phyloP scores from a whole-genome alignment of 1,139 yeast species.

The Debaryomyces psychrophilus region DNA sequence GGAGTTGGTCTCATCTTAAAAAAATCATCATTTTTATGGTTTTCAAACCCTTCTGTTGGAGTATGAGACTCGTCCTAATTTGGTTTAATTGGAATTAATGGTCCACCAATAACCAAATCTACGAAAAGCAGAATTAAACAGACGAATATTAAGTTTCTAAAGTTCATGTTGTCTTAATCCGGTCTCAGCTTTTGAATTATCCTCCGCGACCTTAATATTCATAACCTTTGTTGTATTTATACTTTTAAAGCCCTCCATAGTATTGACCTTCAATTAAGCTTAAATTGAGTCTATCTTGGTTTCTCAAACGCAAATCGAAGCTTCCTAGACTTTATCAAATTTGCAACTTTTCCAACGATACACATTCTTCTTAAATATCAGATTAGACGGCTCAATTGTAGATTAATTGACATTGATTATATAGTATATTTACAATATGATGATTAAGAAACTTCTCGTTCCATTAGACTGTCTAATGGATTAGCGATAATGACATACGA shows the following conservation, averaged over 20 bases:
- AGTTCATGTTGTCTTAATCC: background rate
- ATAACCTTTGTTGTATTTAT: background rate
- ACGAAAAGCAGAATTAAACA: background rate
- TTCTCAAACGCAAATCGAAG: too few relatives aligned
- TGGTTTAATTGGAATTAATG: constrained; percentile 10
- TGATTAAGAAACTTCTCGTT: too few relatives aligned
- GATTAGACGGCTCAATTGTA: too few relatives aligned
- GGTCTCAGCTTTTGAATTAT: background rate
- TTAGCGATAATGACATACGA: too few relatives aligned
- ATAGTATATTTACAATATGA: too few relatives aligned
- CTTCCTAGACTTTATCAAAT: too few relatives aligned
- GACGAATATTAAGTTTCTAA: background rate
- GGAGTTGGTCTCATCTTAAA: constrained; percentile 28
- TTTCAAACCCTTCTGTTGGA: constrained; percentile 26
- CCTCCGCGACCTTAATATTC: too few relatives aligned
- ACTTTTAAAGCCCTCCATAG: background rate
- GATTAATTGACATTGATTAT: too few relatives aligned
- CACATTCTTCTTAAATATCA: background rate
- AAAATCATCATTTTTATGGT: constrained; percentile 22
- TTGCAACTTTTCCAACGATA: background rate
- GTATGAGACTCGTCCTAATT: constrained; percentile 26
- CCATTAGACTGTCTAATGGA: too few relatives aligned
- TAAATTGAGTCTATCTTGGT: too few relatives aligned
- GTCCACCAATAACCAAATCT: background rate
- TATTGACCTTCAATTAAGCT: too few relatives aligned